These are phyloP conservation scores for Flagelloscypha sp. DNA, from an alignment of 768 basidiomycete species.

Conservation along the genomic window DNA sequence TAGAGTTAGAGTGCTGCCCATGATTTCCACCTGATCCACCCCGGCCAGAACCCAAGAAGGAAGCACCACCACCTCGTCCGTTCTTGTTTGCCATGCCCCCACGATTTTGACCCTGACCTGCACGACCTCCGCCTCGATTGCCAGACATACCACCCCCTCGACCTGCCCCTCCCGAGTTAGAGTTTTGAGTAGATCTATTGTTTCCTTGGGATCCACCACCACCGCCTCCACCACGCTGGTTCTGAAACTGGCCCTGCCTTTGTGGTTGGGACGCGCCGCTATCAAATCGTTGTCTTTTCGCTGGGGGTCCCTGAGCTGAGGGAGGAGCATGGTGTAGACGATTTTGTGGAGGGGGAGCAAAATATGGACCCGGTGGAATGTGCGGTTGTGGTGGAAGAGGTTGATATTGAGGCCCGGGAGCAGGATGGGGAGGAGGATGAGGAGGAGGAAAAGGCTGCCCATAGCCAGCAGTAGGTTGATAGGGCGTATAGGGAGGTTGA, in stretches of 20 bases:
- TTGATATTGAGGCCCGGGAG: no score
- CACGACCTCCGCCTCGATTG: constrained; percentile 36
- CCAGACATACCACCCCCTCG: constrained; percentile 36
- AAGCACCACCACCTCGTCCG: constrained; percentile 52
- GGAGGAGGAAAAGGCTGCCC: constrained; percentile 47
- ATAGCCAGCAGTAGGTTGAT: no score
- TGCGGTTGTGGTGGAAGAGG: constrained; percentile 19
- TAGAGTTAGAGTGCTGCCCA: constrained; percentile 42
- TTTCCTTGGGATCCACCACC: constrained; percentile 12
- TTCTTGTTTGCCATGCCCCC: constrained; percentile 57
- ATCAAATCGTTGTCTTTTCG: no score
- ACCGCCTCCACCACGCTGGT: constrained; percentile 19
- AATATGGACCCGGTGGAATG: constrained; percentile 13
- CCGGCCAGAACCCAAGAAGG: constrained; percentile 46
- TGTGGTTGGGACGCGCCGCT: constrained; percentile 21
- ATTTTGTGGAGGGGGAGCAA: no score
- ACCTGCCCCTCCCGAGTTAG: constrained; percentile 9
- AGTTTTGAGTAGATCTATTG: constrained; percentile 16
- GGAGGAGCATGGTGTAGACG: no score
- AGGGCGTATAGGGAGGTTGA: constrained; percentile 44
- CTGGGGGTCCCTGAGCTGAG: no score
- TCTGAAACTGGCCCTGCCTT: constrained; percentile 18
- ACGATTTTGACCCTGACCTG: constrained; percentile 50
- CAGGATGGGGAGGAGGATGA: no score
- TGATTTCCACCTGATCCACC: constrained; percentile 32